These are phyloP conservation scores for Poterioochromonas sp. DNA, from an alignment of 352 stramenopile species.

Conservation along the genomic window DNA sequence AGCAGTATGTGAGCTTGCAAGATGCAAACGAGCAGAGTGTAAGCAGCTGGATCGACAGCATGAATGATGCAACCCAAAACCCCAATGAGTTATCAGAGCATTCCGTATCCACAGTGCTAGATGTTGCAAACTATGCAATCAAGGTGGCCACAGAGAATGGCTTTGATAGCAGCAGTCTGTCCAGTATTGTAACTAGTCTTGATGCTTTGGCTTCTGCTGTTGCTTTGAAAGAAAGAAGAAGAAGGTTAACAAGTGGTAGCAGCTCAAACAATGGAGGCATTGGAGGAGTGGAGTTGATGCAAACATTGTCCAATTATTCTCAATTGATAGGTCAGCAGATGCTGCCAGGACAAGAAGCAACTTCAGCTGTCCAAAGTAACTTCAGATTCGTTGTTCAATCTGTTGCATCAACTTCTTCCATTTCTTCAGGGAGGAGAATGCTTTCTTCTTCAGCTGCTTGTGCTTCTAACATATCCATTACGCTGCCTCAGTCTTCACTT, in stretches of 20 bases:
- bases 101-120: background rate
- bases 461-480: background rate
- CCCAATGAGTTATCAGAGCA: background rate
- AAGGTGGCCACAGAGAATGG: slow-evolving; percentile 3
- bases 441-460: slow-evolving; percentile 3
- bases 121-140: background rate
- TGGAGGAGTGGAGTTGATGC: background rate
- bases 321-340: background rate
- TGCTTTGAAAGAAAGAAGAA: background rate
- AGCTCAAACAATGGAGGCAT: background rate
- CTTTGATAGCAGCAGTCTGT: background rate
- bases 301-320: background rate
- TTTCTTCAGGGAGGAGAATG: background rate
- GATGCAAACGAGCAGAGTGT: background rate
- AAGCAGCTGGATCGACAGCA: background rate
- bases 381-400: slow-evolving; percentile 3
- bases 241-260: background rate
- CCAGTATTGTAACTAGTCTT: slow-evolving; percentile 2
- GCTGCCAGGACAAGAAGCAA: slow-evolving; percentile 10
- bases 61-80: background rate
- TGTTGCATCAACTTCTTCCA: background rate
- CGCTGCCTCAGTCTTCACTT: background rate
- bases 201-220: background rate
- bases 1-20: background rate
- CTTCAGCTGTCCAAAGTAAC: background rate